phyloP scores from a whole-genome alignment of 2,329 filamentous ascomycete species.

The Stagonosporopsis tanaceti region DNA sequence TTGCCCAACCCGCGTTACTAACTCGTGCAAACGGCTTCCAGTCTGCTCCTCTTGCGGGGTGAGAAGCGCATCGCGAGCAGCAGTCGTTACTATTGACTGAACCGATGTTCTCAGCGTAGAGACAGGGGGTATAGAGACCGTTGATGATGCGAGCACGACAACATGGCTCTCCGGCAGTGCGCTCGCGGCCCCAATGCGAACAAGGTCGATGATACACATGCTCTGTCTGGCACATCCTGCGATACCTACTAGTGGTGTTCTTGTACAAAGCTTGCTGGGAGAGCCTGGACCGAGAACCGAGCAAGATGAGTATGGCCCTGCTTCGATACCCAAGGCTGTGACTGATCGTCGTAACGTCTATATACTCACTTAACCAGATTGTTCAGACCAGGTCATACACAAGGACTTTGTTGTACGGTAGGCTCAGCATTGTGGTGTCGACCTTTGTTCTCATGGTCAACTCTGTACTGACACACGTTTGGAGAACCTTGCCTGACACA shows the following conservation, averaged over 20 bases:
- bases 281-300: not conserved
- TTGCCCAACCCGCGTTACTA: conserved; percentile 28
- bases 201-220: conserved; percentile 43
- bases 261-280: not conserved
- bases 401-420: not conserved
- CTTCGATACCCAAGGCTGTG: not conserved
- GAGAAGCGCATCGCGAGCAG: conserved; percentile 32
- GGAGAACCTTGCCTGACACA: conserved; percentile 14
- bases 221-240: conserved; percentile 44
- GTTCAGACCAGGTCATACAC: not conserved
- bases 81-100: conserved; percentile 30
- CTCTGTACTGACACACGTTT: conserved; percentile 11
- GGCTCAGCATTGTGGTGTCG: conserved; percentile 4
- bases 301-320: not conserved
- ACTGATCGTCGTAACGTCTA: conserved; percentile 7
- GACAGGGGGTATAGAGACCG: conserved; percentile 31
- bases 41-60: conserved; percentile 17
- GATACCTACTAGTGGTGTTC: not conserved
- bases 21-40: conserved; percentile 35
- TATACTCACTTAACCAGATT: conserved; percentile 10
- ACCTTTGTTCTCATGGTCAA: conserved; percentile 5
- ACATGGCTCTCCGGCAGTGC: conserved; percentile 41
- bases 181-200: conserved; percentile 41
- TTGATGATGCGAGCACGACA: conserved; percentile 36
- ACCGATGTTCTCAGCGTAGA: conserved; percentile 35